Percentiles rank a stretch among this genome's conserved stretches.
These are phyloP conservation scores for Rhodocollybia butyracea DNA, from an alignment of 768 basidiomycete species.

Conservation along the genomic window DNA sequence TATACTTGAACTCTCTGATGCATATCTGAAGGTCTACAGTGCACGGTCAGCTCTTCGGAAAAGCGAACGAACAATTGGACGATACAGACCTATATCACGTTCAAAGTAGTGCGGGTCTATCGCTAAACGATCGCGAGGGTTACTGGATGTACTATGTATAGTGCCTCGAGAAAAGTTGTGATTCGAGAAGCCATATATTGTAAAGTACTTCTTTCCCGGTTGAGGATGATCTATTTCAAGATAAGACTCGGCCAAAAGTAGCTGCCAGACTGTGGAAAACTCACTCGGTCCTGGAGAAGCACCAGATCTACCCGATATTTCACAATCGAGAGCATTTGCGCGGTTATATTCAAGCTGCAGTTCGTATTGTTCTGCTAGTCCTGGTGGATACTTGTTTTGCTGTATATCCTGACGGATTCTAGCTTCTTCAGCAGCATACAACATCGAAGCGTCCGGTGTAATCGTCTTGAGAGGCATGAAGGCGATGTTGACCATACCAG, in stretches of 20 bases:
- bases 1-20: no score
- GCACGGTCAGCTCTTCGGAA: background rate
- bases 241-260: conserved; percentile 2
- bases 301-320: conserved; percentile 28
- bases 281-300: conserved; percentile 18
- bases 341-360: conserved; percentile 11
- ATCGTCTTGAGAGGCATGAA: conserved; percentile 15
- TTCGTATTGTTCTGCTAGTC: conserved; percentile 12
- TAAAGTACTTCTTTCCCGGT: conserved; percentile 39
- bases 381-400: conserved; percentile 8
- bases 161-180: conserved; percentile 47
- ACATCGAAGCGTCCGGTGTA: conserved; percentile 12
- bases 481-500: conserved; percentile 14
- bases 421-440: conserved; percentile 9
- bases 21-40: conserved; percentile 28
- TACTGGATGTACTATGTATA: conserved; percentile 32
- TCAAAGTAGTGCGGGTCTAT: conserved; percentile 43
- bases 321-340: conserved; percentile 23
- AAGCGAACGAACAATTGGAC: conserved; percentile 14
- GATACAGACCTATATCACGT: conserved; percentile 31
- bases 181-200: conserved; percentile 32
- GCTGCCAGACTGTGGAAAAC: background rate
- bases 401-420: conserved; percentile 5
- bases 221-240: conserved; percentile 26
- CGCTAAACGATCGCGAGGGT: conserved; percentile 30